These are phyloP conservation scores for Tulasnella sp. DNA, from an alignment of 768 basidiomycete species.

Conservation along the genomic window DNA sequence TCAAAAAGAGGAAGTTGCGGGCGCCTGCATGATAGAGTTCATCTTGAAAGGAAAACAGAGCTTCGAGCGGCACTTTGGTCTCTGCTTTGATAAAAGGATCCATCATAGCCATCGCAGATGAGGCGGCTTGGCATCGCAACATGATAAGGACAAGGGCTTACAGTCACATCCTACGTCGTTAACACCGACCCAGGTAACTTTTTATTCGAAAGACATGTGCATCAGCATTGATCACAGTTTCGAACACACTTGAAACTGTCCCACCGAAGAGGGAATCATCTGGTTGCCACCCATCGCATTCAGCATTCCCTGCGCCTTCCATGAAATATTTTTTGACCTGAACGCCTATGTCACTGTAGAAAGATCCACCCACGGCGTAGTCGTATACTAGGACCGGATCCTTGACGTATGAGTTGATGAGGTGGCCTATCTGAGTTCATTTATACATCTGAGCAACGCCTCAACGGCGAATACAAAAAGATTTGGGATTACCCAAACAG, in stretches of 20 bases:
- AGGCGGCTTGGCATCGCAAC: too few species aligned
- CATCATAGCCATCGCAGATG: not conserved
- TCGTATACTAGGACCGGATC: slow-evolving; percentile 42
- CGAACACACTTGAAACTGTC: slow-evolving; percentile 5
- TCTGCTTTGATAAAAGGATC: not conserved
- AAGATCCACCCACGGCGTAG: slow-evolving; percentile 47
- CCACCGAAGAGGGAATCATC: slow-evolving; percentile 37
- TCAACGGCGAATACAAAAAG: too few species aligned
- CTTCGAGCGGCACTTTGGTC: slow-evolving; percentile 21
- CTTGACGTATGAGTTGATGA: slow-evolving; percentile 27
- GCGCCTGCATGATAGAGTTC: slow-evolving; percentile 39
- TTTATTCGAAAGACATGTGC: too few species aligned
- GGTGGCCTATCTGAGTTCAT: slow-evolving; percentile 22
- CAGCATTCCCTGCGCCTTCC: slow-evolving; percentile 24
- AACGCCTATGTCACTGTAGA: slow-evolving; percentile 31
- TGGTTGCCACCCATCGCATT: slow-evolving; percentile 36
- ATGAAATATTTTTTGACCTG: slow-evolving; percentile 37
- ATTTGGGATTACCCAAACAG: slow-evolving; percentile 65
- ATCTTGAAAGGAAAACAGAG: slow-evolving; percentile 38
- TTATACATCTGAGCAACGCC: too few species aligned
- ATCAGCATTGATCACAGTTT: too few species aligned
- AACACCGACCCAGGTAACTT: slow-evolving; percentile 57
- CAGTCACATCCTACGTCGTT: slow-evolving; percentile 36
- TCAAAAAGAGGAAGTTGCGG: slow-evolving; percentile 48
- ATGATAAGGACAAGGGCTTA: not conserved